Percentiles rank a stretch among this genome's conserved stretches.
Conservation (phyloP, 2,329 filamentous ascomycete species). For the Ilyonectria robusta region DNA sequence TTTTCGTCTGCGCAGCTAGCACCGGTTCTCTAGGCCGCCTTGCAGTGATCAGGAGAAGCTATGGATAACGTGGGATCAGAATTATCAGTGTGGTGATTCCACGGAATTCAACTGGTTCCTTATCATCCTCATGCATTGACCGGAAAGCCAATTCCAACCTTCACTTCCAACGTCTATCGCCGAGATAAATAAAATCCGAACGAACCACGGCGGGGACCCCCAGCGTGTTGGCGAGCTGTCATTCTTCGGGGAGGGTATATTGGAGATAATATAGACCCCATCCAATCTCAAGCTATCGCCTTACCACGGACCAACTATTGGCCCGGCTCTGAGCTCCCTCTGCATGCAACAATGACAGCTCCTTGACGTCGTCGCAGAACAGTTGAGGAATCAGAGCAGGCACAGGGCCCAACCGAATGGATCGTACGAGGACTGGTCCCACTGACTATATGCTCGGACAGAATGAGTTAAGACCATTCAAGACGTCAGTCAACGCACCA, state of each 20-base stretch:
- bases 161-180: no score
- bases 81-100: no score
- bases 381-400: background rate
- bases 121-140: no score
- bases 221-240: conserved; percentile 43
- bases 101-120: no score
- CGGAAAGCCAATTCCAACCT: no score
- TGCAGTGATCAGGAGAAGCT: no score
- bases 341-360: conserved; percentile 21
- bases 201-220: no score
- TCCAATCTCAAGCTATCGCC: conserved; percentile 24
- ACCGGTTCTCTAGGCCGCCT: no score
- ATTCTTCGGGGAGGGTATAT: conserved; percentile 21
- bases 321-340: conserved; percentile 19
- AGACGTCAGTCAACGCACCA: background rate
- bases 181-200: no score
- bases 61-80: no score
- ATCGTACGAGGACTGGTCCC: conserved; percentile 11
- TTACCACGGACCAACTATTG: conserved; percentile 21
- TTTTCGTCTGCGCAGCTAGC: no score
- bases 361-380: background rate
- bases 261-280: background rate
- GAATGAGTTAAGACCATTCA: background rate
- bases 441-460: background rate
- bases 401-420: background rate